Base-by-base conservation (phyloP, 83 land plant species). In the Isoetes engelmannii region DNA sequence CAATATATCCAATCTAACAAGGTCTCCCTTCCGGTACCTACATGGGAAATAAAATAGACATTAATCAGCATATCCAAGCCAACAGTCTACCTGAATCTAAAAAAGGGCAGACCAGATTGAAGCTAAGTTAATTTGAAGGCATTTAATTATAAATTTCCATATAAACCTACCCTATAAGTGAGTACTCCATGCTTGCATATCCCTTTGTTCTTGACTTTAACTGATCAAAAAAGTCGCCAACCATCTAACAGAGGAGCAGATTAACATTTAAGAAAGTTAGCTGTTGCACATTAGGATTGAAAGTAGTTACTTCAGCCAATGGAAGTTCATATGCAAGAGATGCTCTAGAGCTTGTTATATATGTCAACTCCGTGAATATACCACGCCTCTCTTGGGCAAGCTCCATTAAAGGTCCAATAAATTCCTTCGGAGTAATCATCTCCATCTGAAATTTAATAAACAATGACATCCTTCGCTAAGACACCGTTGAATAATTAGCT, bases 101-200 rank as follows among this genome's bases (percentile, higher is more conserved):
- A 7, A 49, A 49, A 49, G 53, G 53, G 12, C 53, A 49, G 7
- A 7, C 7, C 53, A 7, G 53, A 49, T 49, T 21, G 67, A 55
- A 48, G 42, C 5, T 5, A 68, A 12, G 43, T 7, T 12, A 51
- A 6, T 12, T 20, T 12, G 6, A 68, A 56, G 18, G 70, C 43
- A 68, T 7, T 49, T 7, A 49, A 49, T 12, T 49, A 49, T 7
- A 49, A 49, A n/a, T n/a, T n/a, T n/a, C n/a, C 10, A 49, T 7
- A 12, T 7, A 49, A 42, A 74, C 72, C 77, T 78, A 88, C 86
- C 97, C 97, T 13, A 77, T 56, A 69, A 95, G 69, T 10, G 97
- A 81, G 74, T 95, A 95, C 65, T 95, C 99, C 99, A 95, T 95
- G 84, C 99, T 95, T 63, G 97, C 99, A 77, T 95, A 95, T 65